Conservation (phyloP, 805 yeast genomes). For the Aciculoconidium aculeatum region DNA sequence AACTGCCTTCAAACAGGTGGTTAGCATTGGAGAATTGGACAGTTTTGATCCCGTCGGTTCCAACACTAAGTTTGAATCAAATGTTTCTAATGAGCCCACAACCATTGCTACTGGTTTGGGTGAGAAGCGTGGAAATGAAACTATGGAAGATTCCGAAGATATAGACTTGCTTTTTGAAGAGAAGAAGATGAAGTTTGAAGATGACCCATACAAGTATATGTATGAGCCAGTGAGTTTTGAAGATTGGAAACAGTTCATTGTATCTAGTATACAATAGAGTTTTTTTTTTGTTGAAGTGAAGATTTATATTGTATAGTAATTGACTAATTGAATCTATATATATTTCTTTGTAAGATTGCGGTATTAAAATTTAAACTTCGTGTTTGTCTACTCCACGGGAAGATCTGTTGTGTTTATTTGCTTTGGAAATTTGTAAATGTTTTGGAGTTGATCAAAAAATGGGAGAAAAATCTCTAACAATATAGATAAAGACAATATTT, state of each 20-base stretch:
- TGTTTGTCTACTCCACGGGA: no score
- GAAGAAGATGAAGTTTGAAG: constrained; percentile 24
- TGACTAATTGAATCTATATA: no score
- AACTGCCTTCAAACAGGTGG: constrained; percentile 43
- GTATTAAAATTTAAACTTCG: no score
- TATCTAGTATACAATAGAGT: constrained; percentile 13
- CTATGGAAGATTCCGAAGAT: no score
- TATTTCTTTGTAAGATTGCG: no score
- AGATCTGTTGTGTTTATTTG: constrained; percentile 84
- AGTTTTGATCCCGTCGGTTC: constrained; percentile 11
- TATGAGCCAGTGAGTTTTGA: constrained; percentile 30
- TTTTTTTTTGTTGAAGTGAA: no score
- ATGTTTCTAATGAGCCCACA: no score
- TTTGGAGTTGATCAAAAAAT: neutral
- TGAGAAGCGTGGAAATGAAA: no score
- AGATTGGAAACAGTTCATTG: constrained; percentile 28
- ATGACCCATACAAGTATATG: constrained; percentile 15
- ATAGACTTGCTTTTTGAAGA: constrained; percentile 33
- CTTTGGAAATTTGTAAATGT: constrained; percentile 77
- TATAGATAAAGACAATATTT: no score
- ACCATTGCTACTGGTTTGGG: no score
- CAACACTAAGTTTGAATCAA: no score
- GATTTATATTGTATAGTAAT: no score
- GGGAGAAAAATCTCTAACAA: neutral
- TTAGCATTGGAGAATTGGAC: constrained; percentile 29